Conservation (phyloP, 441 rosid species). For the Eruca vesicaria region DNA sequence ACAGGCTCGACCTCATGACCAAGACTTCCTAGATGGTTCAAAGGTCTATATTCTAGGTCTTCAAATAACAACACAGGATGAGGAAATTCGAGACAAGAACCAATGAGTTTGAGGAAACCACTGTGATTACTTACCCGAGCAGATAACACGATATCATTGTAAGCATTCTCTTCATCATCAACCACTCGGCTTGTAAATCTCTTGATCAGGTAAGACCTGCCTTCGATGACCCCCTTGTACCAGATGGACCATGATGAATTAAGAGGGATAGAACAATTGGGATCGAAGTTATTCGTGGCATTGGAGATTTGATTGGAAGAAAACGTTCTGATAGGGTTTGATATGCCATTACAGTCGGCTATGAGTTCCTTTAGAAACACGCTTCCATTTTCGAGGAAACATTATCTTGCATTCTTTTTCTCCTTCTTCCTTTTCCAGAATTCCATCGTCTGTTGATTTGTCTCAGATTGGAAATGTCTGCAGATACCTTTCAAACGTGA, state of each 20-base stretch:
- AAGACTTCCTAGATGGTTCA: not conserved
- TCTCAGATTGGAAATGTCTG: too few species aligned
- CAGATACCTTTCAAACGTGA: too few species aligned
- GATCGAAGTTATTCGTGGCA: not conserved
- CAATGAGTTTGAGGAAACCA: conserved; percentile 34
- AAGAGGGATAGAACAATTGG: not conserved
- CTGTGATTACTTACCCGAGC: conserved; percentile 34
- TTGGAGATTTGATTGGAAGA: not conserved
- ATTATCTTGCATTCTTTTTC: not conserved
- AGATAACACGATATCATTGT: conserved; percentile 15
- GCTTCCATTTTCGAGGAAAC: not conserved
- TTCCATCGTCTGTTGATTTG: not conserved
- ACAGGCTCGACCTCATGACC: not conserved
- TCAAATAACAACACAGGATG: conserved; percentile 35
- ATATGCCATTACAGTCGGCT: not conserved
- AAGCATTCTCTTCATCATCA: not conserved
- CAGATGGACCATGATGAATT: not conserved
- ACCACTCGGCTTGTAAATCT: too few species aligned
- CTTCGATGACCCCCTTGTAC: not conserved
- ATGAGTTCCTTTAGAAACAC: not conserved
- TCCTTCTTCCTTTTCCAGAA: not conserved
- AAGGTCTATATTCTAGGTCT: conserved; percentile 8
- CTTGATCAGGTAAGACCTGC: not conserved
- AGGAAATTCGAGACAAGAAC: conserved; percentile 37
- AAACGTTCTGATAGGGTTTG: not conserved